phyloP scores from a whole-genome alignment of 202 grass and related monocot species.

The Dendrocalamus latiflorus region DNA sequence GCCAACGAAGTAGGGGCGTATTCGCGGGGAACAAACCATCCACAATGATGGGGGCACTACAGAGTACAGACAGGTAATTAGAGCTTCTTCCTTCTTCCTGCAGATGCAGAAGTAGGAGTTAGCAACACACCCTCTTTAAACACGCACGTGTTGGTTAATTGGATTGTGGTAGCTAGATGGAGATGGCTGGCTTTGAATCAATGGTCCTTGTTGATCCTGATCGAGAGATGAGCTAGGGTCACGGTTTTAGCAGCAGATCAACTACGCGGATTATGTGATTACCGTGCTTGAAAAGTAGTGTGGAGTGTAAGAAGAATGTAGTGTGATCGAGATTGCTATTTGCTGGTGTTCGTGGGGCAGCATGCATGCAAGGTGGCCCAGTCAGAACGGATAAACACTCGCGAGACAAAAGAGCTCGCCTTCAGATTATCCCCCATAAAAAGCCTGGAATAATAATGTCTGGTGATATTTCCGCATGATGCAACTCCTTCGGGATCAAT shows the following conservation, averaged over 20 bases:
- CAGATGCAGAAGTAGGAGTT: background rate
- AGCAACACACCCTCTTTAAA: background rate
- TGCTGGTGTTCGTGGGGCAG: too few species aligned
- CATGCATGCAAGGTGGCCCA: too few species aligned
- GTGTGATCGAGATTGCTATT: too few species aligned
- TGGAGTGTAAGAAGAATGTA: too few species aligned
- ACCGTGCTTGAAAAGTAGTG: background rate
- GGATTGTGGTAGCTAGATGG: background rate
- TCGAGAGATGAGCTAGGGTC: background rate
- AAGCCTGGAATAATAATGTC: too few species aligned
- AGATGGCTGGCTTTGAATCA: background rate
- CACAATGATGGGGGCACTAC: background rate
- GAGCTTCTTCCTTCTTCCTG: background rate
- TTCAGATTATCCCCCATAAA: too few species aligned
- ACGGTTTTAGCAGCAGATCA: background rate
- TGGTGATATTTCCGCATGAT: too few species aligned
- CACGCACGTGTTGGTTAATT: background rate
- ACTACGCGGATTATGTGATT: background rate
- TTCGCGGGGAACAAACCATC: constrained; percentile 35
- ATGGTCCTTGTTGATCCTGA: background rate
- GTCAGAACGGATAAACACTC: too few species aligned
- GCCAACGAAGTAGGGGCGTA: constrained; percentile 19
- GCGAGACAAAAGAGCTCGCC: too few species aligned
- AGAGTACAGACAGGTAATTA: too few species aligned
- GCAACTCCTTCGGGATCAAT: too few species aligned